Percentiles rank a stretch among this genome's conserved stretches.
Conservation (phyloP, 495 filamentous ascomycete genomes). For the Pyrenula massariospora region DNA sequence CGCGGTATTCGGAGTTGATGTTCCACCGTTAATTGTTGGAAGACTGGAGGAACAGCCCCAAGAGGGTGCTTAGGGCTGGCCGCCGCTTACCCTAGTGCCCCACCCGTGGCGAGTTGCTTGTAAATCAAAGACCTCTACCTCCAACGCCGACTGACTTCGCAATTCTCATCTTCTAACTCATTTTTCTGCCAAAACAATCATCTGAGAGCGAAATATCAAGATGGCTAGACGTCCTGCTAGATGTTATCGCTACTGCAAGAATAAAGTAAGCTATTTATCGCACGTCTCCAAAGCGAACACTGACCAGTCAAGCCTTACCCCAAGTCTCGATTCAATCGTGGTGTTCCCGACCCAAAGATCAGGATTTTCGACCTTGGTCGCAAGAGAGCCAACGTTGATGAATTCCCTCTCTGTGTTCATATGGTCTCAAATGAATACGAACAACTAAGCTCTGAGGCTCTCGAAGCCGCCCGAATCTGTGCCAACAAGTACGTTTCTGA, state of each 20-base stretch:
- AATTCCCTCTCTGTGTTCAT: constrained; percentile 97
- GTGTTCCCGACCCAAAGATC: constrained; percentile 99
- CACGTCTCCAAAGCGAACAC: constrained; percentile 7
- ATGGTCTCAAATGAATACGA: constrained; percentile 99
- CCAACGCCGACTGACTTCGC: neutral
- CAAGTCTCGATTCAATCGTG: constrained; percentile 99
- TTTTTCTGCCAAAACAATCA: neutral
- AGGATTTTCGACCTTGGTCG: constrained; percentile 99
- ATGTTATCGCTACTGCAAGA: constrained; percentile 99
- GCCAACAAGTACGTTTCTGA: constrained; percentile 75
- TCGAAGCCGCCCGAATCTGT: constrained; percentile 98
- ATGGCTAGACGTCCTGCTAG: constrained; percentile 98
- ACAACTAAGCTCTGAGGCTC: constrained; percentile 95
- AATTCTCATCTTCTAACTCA: neutral
- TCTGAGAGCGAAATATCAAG: neutral
- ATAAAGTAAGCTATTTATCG: constrained; percentile 65
- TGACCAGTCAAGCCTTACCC: constrained; percentile 71
- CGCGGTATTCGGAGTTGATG: no score
- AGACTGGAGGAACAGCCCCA: no score
- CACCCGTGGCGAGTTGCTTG: neutral
- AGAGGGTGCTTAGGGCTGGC: neutral
- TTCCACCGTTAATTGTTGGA: no score
- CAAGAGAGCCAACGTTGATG: constrained; percentile 95
- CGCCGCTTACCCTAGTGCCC: neutral
- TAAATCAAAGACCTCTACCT: neutral